Percentiles rank a stretch among this genome's conserved stretches.
phyloP scores from a whole-genome alignment of 192 early-diverging fungal species.

The Jimgerdemannia lactiflua region DNA sequence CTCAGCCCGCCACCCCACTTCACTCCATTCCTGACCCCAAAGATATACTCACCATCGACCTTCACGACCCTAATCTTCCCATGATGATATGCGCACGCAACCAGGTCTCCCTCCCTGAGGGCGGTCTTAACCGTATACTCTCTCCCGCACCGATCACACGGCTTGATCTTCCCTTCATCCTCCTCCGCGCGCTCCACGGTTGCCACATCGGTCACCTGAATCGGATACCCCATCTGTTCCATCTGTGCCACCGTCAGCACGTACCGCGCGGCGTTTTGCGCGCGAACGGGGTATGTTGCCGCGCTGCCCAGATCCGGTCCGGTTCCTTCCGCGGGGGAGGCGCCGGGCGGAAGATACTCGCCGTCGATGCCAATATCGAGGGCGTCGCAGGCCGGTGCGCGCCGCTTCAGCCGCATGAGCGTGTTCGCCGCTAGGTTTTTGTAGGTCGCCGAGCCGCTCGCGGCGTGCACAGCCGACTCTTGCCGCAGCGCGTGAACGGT shows the following conservation, averaged over 20 bases:
- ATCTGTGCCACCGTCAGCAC: slow-evolving; percentile 25
- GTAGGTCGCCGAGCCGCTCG: slow-evolving; percentile 42
- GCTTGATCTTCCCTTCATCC: slow-evolving; percentile 5
- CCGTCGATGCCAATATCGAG: slow-evolving; percentile 5
- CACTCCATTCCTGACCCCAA: not conserved
- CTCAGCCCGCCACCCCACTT: not conserved
- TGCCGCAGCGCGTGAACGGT: slow-evolving; percentile 43
- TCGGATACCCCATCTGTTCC: slow-evolving; percentile 39
- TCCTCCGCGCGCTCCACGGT: slow-evolving; percentile 5
- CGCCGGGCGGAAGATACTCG: not conserved
- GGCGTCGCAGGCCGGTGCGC: slow-evolving; percentile 56
- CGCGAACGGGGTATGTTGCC: not conserved
- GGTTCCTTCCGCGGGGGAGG: slow-evolving; percentile 1
- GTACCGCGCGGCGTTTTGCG: slow-evolving; percentile 16
- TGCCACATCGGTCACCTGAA: slow-evolving; percentile 8
- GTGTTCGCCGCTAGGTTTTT: slow-evolving; percentile 40
- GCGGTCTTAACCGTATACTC: slow-evolving; percentile 38
- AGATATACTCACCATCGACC: slow-evolving; percentile 20
- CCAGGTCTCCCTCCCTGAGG: slow-evolving; percentile 30
- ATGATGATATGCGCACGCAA: slow-evolving; percentile 47
- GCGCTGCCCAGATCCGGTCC: slow-evolving; percentile 6
- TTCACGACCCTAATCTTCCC: slow-evolving; percentile 20
- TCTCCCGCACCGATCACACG: slow-evolving; percentile 50
- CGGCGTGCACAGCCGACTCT: slow-evolving; percentile 34
- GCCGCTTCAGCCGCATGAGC: slow-evolving; percentile 52